Conservation (phyloP, 2,329 filamentous ascomycete species). For the Botrytis sinoallii region DNA sequence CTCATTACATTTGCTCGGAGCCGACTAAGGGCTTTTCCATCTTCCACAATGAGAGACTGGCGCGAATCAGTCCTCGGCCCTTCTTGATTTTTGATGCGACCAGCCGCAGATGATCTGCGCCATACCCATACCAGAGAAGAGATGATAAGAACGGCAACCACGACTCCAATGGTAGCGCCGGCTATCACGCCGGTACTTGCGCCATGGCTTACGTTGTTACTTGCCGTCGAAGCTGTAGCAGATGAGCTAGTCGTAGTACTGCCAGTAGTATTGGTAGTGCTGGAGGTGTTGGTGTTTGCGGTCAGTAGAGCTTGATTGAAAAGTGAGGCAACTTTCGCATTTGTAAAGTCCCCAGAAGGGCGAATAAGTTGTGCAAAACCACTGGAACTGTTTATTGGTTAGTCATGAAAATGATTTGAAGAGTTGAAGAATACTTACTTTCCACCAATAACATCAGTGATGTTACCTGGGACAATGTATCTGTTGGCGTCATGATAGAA, state of each 20-base stretch:
- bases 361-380: slow-evolving; percentile 5
- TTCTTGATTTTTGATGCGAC: not conserved
- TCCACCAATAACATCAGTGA: slow-evolving; percentile 36
- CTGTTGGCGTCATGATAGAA: slow-evolving; percentile 32
- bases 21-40: not conserved
- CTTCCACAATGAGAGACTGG: slow-evolving; percentile 8
- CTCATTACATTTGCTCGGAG: slow-evolving; percentile 7
- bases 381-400: slow-evolving; percentile 6
- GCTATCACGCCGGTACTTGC: slow-evolving; percentile 4
- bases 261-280: not conserved
- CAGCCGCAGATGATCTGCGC: slow-evolving; percentile 5
- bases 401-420: not conserved
- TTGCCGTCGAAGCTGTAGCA: not conserved
- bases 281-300: not conserved
- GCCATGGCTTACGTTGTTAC: not conserved
- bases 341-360: slow-evolving; percentile 1
- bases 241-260: not conserved
- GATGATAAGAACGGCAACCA: not conserved
- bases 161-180: slow-evolving; percentile 9
- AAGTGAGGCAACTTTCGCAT: slow-evolving; percentile 4
- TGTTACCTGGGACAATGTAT: slow-evolving; percentile 33
- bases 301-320: slow-evolving; percentile 1
- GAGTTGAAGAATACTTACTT: slow-evolving; percentile 15
- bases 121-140: slow-evolving; percentile 11
- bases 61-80: not conserved